Evolutionary conservation across 1,139 yeast species (phyloP).

Genomic region (Scheffersomyces quercinus): DNA sequence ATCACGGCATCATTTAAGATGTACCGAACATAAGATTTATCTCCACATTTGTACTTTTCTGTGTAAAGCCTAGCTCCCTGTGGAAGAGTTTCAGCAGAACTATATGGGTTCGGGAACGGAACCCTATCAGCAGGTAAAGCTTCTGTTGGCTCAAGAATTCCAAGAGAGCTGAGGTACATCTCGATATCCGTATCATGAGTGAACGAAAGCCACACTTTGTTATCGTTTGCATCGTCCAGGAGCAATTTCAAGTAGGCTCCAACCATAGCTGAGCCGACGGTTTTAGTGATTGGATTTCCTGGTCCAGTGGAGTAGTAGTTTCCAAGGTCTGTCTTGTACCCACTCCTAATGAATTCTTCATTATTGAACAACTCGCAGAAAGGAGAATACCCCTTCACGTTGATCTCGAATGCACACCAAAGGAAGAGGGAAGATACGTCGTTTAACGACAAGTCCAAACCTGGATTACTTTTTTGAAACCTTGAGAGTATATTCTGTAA

Average conservation of each 20-base stretch:
- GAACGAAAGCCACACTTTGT: slow-evolving; percentile 45
- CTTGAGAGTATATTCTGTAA: slow-evolving; percentile 37
- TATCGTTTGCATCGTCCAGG: slow-evolving; percentile 20
- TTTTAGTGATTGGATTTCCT: slow-evolving; percentile 38
- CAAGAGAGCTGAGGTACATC: slow-evolving; percentile 48
- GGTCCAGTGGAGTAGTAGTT: slow-evolving; percentile 51
- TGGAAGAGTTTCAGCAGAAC: slow-evolving; percentile 47
- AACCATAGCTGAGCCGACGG: slow-evolving; percentile 45
- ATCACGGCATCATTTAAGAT: slow-evolving; percentile 55
- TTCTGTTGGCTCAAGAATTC: slow-evolving; percentile 38
- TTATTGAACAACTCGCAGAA: slow-evolving; percentile 52
- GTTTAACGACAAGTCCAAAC: slow-evolving; percentile 33
- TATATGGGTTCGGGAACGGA: slow-evolving; percentile 41
- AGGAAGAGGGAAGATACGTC: slow-evolving; percentile 44
- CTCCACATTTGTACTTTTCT: slow-evolving; percentile 45
- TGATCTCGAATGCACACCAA: slow-evolving; percentile 56
- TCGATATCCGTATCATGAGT: slow-evolving; percentile 59
- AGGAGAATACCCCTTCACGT: slow-evolving; percentile 46
- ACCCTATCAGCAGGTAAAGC: slow-evolving; percentile 27
- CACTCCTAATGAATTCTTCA: slow-evolving; percentile 45
- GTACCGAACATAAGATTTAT: slow-evolving; percentile 43
- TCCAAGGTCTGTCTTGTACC: slow-evolving; percentile 44
- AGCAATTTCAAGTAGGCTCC: slow-evolving; percentile 47
- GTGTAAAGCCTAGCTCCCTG: slow-evolving; percentile 53
- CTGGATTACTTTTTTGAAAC: slow-evolving; percentile 39